These are phyloP conservation scores for Cymbopogon flexuosus DNA, from an alignment of 202 grass and related monocot genomes.

Conservation along the genomic window DNA sequence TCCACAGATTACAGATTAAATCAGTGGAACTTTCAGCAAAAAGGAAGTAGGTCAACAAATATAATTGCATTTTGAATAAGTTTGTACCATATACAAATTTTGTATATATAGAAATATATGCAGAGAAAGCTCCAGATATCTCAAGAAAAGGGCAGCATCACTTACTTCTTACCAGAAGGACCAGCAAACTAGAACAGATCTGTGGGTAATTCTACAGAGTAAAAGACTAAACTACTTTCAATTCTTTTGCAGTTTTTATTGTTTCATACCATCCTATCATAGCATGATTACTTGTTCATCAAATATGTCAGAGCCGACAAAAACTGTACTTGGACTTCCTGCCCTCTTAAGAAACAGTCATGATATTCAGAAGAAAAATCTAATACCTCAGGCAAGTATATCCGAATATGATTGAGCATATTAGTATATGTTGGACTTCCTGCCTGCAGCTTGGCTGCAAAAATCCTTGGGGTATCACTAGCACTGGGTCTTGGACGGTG, in stretches of 20 bases:
- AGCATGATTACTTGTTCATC: conserved; percentile 18
- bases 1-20: conserved; percentile 34
- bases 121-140: neutral
- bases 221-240: neutral
- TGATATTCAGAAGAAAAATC: conserved; percentile 31
- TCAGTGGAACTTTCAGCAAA: neutral
- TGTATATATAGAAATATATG: neutral
- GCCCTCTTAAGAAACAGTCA: too few relatives aligned
- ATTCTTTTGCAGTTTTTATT: neutral
- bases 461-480: conserved; percentile 68
- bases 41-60: conserved; percentile 13
- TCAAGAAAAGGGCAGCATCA: neutral
- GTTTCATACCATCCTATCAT: conserved; percentile 17
- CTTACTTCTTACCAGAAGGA: neutral
- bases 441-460: conserved; percentile 85
- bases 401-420: conserved; percentile 91
- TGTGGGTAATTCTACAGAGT: neutral
- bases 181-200: conserved; percentile 3
- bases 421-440: conserved; percentile 92
- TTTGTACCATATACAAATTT: neutral
- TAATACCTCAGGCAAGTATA: conserved; percentile 95
- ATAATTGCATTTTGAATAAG: neutral
- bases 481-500: conserved; percentile 46
- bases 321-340: neutral
- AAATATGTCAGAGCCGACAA: neutral